These are phyloP conservation scores for Eimeria praecox DNA, from an alignment of 169 alveolate genomes.

Conservation along the genomic window DNA sequence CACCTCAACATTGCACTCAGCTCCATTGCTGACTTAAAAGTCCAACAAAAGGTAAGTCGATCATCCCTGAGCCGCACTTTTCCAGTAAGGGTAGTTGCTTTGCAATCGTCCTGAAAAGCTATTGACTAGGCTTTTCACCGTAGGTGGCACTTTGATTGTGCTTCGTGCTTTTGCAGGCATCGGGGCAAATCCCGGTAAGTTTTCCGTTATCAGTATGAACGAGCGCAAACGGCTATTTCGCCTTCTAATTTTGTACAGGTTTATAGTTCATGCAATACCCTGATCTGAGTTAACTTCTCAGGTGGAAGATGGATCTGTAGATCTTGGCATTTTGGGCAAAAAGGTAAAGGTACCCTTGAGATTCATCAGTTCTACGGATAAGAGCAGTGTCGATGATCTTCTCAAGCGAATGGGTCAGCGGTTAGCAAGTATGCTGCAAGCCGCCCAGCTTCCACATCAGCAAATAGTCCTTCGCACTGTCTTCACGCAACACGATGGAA, in stretches of 20 bases:
- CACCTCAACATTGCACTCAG: constrained; percentile 51
- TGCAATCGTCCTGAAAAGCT: background rate
- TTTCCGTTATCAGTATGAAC: background rate
- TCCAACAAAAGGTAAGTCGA: constrained; percentile 17
- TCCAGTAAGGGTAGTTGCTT: background rate
- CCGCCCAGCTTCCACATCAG: constrained; percentile 34
- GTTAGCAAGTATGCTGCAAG: constrained; percentile 44
- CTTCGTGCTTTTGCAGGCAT: constrained; percentile 4
- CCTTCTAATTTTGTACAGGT: background rate
- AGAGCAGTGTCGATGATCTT: background rate
- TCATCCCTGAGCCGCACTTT: no score
- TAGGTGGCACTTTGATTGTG: background rate
- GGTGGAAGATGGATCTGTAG: constrained; percentile 67
- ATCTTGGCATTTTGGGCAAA: constrained; percentile 29
- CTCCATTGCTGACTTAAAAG: background rate
- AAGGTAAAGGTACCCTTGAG: constrained; percentile 12
- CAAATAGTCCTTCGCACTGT: constrained; percentile 7
- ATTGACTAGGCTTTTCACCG: no score
- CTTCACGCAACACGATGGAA: constrained; percentile 33
- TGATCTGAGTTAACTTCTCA: background rate
- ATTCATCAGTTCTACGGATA: constrained; percentile 43
- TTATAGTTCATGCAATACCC: background rate
- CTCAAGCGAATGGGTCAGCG: constrained; percentile 35
- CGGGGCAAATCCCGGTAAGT: constrained; percentile 45
- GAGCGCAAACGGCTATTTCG: background rate